Base-by-base conservation (phyloP, 192 early-diverging fungal genomes). In the Coemansia sp. region DNA sequence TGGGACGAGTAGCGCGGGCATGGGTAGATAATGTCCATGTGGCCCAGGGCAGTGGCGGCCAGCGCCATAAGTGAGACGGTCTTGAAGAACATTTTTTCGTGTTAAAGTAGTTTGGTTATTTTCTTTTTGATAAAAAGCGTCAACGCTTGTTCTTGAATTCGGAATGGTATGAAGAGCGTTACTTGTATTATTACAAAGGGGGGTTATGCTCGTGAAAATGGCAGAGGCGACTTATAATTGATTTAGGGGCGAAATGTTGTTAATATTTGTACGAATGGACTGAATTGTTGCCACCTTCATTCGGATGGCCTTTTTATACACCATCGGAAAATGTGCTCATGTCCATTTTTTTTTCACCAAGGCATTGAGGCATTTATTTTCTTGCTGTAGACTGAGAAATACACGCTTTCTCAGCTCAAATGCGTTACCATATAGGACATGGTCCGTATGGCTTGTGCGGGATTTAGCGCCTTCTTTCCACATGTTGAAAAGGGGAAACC, bases 261-360 rank as follows among this genome's bases (percentile, higher is more conserved):
- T 33, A 86, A 68, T 11, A 72, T 67, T 75, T 71, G 74, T 77
- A 86, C 7, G 30, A 86, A 38, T 5, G 76, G 79, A 6, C 30
- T 10, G 16, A 57, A 14, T 6, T 64, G 12, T 59, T 61, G 21
- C 63, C 68, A 7, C 83, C 76, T 26, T 83, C 39, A 41, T 18
- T 46, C 44, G 1, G 44, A 18, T 46, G 11, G 44, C 44, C 44
- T 41, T 18, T 46, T 46, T 46, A 46, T 46, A 46, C 6, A 41
- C 15, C 44, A 46, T 79, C 0, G 85, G 78, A 46, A 46, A 46
- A 41, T 41, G 12, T 12, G 39, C 12, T 11, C 39, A 18, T 46
- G 44, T 0, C 44, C 18, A 18, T 11, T 5, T 14, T 14, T 46
- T 46, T 14, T 14, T 46, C 18, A 6, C 5, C 44, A 46, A 46